Conservation (phyloP, 345 rosid genomes). For the Brassica rapa region DNA sequence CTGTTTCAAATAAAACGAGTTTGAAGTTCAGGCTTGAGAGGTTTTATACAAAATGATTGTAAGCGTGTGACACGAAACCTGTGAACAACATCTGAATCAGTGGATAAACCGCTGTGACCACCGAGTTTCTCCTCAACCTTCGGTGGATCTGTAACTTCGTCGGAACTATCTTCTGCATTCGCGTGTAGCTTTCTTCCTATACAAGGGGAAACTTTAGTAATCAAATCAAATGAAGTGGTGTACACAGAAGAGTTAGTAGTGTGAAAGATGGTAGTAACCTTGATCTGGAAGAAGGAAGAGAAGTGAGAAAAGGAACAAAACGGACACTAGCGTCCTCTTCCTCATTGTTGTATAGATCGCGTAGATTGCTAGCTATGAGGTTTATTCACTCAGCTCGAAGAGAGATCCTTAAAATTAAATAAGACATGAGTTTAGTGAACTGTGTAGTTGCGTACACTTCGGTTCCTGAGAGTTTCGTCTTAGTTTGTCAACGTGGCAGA, state of each 20-base stretch:
- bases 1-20: not conserved
- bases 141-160: constrained; percentile 70
- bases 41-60: too few species aligned
- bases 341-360: constrained; percentile 50
- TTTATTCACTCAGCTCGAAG: constrained; percentile 4
- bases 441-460: constrained; percentile 14
- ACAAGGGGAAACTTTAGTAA: not conserved
- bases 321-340: constrained; percentile 91
- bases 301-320: constrained; percentile 64
- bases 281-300: constrained; percentile 77
- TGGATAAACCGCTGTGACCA: constrained; percentile 80
- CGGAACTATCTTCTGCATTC: constrained; percentile 69
- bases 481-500: constrained; percentile 23
- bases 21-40: not conserved
- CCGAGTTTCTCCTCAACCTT: constrained; percentile 92
- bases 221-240: not conserved
- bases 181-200: constrained; percentile 77
- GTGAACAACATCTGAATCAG: constrained; percentile 90
- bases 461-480: constrained; percentile 12
- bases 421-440: constrained; percentile 7
- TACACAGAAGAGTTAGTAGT: not conserved
- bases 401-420: constrained; percentile 24
- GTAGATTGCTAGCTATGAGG: constrained; percentile 9
- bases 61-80: constrained; percentile 48
- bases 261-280: constrained; percentile 47